Conservation (phyloP, 192 early-diverging fungal species). For the Gonapodya prolifera region DNA sequence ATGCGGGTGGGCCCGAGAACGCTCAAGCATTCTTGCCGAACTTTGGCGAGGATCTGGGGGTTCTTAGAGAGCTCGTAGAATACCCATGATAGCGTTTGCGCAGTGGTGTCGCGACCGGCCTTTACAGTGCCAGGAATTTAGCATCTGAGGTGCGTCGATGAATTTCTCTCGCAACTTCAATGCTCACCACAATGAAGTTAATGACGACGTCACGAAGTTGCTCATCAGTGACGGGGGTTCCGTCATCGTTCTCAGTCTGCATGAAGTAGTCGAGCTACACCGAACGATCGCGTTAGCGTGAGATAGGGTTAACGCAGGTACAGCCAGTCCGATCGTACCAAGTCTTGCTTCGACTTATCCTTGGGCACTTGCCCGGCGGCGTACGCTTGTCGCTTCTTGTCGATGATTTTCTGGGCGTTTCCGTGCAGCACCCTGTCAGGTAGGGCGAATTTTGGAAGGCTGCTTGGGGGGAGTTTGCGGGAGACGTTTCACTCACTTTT, state of each 20-base stretch:
- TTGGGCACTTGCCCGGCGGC: neutral
- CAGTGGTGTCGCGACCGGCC: slow-evolving; percentile 36
- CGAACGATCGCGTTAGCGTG: neutral
- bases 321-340: neutral
- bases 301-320: neutral
- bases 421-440: neutral
- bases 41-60: slow-evolving; percentile 22
- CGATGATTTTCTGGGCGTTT: slow-evolving; percentile 1
- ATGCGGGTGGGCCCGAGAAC: neutral
- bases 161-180: too few species aligned
- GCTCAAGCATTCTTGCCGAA: slow-evolving; percentile 18
- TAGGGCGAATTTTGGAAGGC: neutral
- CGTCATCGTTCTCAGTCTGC: neutral
- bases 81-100: slow-evolving; percentile 31
- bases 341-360: neutral
- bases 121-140: too few species aligned
- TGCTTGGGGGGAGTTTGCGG: neutral
- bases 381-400: neutral
- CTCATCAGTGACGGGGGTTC: neutral
- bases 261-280: neutral
- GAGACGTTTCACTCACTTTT: neutral
- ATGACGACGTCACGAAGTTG: neutral
- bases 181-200: too few species aligned
- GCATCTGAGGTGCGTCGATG: too few species aligned
- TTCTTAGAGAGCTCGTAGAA: slow-evolving; percentile 25